Evolutionary conservation across 345 rosid genomes (phyloP).

Genomic region (Viola odorata): DNA sequence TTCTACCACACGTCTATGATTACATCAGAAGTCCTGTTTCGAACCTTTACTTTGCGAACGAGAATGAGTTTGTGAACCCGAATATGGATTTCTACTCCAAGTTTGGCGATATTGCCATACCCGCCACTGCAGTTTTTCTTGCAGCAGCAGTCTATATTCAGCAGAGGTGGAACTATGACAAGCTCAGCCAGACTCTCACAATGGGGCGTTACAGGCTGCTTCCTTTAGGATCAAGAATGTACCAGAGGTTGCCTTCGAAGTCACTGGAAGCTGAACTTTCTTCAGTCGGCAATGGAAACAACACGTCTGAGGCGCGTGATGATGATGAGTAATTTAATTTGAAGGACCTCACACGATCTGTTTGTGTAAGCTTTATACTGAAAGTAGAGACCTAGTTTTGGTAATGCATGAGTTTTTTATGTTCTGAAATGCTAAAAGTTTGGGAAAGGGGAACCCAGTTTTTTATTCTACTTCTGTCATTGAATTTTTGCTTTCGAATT

Average conservation of each 20-base stretch:
- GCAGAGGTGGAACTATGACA: constrained; percentile 79
- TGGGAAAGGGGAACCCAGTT: too few relatives aligned
- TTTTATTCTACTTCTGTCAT: too few relatives aligned
- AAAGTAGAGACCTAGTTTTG: too few relatives aligned
- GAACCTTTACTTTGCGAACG: constrained; percentile 61
- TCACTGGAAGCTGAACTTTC: constrained; percentile 63
- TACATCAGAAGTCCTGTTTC: constrained; percentile 44
- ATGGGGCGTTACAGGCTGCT: constrained; percentile 48
- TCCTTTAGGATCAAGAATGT: constrained; percentile 50
- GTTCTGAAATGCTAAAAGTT: too few relatives aligned
- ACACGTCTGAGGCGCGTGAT: constrained; percentile 14
- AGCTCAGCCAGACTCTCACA: constrained; percentile 47
- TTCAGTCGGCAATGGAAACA: constrained; percentile 34
- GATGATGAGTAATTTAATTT: constrained; percentile 43
- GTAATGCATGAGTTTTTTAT: too few relatives aligned
- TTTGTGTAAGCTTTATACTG: too few relatives aligned
- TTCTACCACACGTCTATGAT: constrained; percentile 77
- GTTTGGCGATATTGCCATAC: constrained; percentile 72
- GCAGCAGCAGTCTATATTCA: constrained; percentile 51
- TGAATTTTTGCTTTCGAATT: too few relatives aligned
- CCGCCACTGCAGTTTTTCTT: constrained; percentile 50
- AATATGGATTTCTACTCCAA: constrained; percentile 63
- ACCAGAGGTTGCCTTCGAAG: constrained; percentile 61
- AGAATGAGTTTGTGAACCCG: constrained; percentile 69
- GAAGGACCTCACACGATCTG: too few relatives aligned